Base-by-base conservation (phyloP, 345 rosid species). In the Euphorbia tirucalli region DNA sequence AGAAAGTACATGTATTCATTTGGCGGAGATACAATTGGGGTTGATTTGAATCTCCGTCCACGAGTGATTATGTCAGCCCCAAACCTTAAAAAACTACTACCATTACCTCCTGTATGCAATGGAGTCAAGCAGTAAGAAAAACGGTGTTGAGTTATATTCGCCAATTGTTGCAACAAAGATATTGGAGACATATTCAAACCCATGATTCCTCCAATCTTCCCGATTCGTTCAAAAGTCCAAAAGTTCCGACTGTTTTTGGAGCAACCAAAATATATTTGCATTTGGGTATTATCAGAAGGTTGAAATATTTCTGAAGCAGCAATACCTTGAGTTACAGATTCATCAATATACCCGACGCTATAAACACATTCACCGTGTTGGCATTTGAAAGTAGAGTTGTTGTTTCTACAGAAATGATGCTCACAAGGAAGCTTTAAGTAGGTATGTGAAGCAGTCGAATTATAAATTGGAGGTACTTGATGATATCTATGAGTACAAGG, bases 71-170 rank as follows among this genome's bases (percentile, higher is more conserved):
- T 56, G 24, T 69, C 72, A 7, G 48, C 41, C 25, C 79, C 79
- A 31, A 79, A 79, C 21, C 66, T 71, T 11, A 75, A 15, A 2
- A 39, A 5, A 5, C 44, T 11, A 10, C 57, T 43, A 2, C 2
- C 32, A 6, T 37, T 58, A 10, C 48, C 0, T 46, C 5, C 18
- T 1, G 62, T 27, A 4, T 0, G 1, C 27, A 43, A 71, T 10
- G 79, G 71, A 24, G 35, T 31, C 7, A 75, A 49, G 59, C 79
- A 75, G 1, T 75, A 68, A 1, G 76, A 75, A 61, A 78, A 81
- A 21, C 68, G 10, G 14, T 1, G 46, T 27, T 44, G 1, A 58
- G 55, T 7, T 1, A 22, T 6, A 28, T 60, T 15, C 14, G n/a
- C 13, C 41, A 60, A 15, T 30, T 60, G 64, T 60, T 60, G 64